These are phyloP conservation scores for Xylaria sp. DNA, from an alignment of 2,329 filamentous ascomycete genomes.

Conservation along the genomic window DNA sequence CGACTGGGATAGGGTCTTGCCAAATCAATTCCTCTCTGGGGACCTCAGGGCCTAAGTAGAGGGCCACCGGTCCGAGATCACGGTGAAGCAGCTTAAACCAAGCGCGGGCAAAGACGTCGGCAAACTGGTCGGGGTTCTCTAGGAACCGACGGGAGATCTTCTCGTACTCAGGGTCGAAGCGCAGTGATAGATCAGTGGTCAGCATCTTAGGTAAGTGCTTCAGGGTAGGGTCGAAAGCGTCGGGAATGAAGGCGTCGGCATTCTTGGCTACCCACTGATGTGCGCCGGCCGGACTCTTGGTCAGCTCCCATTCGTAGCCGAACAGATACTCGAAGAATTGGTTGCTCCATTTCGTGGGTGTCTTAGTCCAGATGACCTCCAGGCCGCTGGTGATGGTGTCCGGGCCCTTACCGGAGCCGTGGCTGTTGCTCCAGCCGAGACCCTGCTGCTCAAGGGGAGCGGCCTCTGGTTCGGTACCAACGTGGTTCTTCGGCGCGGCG, in stretches of 20 bases:
- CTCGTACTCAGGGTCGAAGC: conserved; percentile 73
- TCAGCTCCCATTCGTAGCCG: conserved; percentile 78
- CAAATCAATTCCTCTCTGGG: conserved; percentile 72
- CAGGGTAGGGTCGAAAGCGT: conserved; percentile 71
- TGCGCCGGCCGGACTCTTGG: conserved; percentile 76
- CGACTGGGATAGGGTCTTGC: conserved; percentile 73
- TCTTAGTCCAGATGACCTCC: conserved; percentile 80
- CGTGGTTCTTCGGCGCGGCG: conserved; percentile 66
- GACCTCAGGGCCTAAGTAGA: conserved; percentile 77
- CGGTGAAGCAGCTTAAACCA: conserved; percentile 88
- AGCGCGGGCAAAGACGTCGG: conserved; percentile 71
- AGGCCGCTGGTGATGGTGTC: conserved; percentile 77
- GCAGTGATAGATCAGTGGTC: conserved; percentile 75
- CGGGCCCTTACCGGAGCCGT: conserved; percentile 69
- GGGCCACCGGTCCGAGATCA: conserved; percentile 73
- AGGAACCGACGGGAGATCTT: conserved; percentile 76
- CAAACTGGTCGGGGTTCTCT: conserved; percentile 70
- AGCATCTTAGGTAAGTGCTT: conserved; percentile 80
- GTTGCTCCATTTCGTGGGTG: conserved; percentile 78
- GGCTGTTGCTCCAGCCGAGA: conserved; percentile 72
- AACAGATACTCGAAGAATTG: conserved; percentile 77
- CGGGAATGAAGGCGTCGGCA: conserved; percentile 69
- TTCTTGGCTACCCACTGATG: conserved; percentile 79
- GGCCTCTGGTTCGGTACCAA: conserved; percentile 70
- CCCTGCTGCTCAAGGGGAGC: conserved; percentile 70